Evolutionary conservation across 495 filamentous ascomycete species (phyloP).

Genomic region (Aspergillus conjunctus): DNA sequence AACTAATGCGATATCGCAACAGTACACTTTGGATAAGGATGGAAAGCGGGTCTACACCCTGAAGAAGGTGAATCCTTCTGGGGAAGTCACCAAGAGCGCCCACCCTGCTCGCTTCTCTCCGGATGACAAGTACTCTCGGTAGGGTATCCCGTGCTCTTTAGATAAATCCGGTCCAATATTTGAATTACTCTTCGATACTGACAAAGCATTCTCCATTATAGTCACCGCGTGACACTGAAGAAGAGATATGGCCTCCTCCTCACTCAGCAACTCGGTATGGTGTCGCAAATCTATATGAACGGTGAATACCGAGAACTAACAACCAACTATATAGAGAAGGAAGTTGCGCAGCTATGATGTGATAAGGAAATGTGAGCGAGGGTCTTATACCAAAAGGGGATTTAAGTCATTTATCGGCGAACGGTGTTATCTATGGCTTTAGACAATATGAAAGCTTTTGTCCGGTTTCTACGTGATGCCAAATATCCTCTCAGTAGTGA

Average conservation of each 20-base stretch:
- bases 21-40: constrained; percentile 74
- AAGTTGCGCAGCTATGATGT: constrained; percentile 35
- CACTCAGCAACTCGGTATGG: constrained; percentile 69
- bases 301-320: constrained; percentile 17
- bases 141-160: constrained; percentile 23
- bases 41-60: constrained; percentile 86
- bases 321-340: constrained; percentile 27
- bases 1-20: not conserved
- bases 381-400: constrained; percentile 34
- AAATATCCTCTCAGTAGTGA: constrained; percentile 7
- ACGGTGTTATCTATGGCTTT: constrained; percentile 48
- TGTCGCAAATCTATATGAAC: not conserved
- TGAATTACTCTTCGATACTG: not conserved
- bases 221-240: constrained; percentile 91
- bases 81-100: constrained; percentile 88
- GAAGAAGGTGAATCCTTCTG: constrained; percentile 54
- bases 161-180: too few relatives aligned
- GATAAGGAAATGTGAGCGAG: constrained; percentile 14
- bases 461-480: constrained; percentile 19
- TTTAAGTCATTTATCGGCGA: constrained; percentile 42
- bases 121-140: constrained; percentile 96
- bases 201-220: constrained; percentile 27
- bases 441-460: constrained; percentile 33
- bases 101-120: constrained; percentile 97
- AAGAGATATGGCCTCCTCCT: constrained; percentile 84